Conservation (phyloP, 2,329 filamentous ascomycete genomes). For the Metarhizium humberi region DNA sequence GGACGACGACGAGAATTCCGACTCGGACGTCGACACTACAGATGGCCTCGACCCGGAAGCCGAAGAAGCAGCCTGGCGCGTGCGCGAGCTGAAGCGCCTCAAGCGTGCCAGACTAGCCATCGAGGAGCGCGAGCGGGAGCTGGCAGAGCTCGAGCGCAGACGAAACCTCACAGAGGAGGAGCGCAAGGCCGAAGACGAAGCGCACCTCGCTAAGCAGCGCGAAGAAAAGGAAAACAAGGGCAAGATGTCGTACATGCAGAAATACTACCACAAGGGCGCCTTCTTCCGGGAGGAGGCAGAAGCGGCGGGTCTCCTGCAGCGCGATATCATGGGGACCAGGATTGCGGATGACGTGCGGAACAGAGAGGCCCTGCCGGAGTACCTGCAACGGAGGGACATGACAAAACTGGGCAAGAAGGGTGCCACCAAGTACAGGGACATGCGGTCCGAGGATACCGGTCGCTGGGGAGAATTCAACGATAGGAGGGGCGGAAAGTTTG, state of each 20-base stretch:
- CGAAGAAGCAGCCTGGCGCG: constrained; percentile 86
- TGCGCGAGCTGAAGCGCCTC: constrained; percentile 81
- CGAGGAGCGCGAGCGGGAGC: constrained; percentile 73
- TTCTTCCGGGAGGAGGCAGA: constrained; percentile 83
- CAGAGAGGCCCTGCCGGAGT: constrained; percentile 76
- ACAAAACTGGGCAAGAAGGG: constrained; percentile 90
- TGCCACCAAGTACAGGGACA: constrained; percentile 79
- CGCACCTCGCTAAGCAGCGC: constrained; percentile 65
- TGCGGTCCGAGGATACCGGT: constrained; percentile 85
- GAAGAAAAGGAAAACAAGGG: constrained; percentile 70
- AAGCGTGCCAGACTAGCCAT: constrained; percentile 81
- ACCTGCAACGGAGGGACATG: constrained; percentile 88
- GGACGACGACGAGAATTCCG: constrained; percentile 67
- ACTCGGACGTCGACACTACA: constrained; percentile 76
- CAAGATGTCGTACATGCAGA: constrained; percentile 85
- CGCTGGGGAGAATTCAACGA: constrained; percentile 64
- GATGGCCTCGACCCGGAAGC: constrained; percentile 81
- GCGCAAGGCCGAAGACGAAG: constrained; percentile 74
- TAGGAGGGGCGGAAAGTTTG: constrained; percentile 20
- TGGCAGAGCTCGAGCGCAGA: constrained; percentile 80
- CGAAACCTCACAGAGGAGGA: constrained; percentile 82
- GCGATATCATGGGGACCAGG: constrained; percentile 77
- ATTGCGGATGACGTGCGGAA: constrained; percentile 80
- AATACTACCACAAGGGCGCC: constrained; percentile 93
- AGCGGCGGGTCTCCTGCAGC: constrained; percentile 63